phyloP scores from a whole-genome alignment of 1,284 basidiomycete species.

The Fomes fomentarius region DNA sequence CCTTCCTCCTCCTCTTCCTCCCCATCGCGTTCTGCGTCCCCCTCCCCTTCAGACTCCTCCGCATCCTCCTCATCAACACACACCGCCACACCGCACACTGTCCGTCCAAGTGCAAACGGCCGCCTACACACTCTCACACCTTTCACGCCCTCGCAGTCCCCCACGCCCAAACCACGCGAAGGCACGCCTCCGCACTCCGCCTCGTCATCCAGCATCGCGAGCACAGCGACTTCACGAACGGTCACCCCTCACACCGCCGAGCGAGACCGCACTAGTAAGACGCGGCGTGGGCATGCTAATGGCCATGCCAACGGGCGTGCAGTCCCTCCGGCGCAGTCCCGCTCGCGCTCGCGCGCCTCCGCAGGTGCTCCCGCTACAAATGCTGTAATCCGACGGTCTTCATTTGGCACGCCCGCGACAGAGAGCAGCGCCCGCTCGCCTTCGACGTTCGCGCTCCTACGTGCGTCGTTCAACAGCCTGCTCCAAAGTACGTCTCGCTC shows the following conservation, averaged over 20 bases:
- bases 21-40: conserved; percentile 41
- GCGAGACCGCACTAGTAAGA: conserved; percentile 10
- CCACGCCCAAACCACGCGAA: conserved; percentile 12
- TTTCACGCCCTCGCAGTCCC: conserved; percentile 25
- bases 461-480: conserved; percentile 27
- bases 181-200: conserved; percentile 18
- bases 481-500: conserved; percentile 31
- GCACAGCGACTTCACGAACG: conserved; percentile 33
- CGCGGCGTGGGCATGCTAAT: conserved; percentile 1
- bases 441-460: conserved; percentile 31
- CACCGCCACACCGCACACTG: conserved; percentile 37
- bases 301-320: conserved; percentile 6
- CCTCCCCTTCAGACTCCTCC: conserved; percentile 45
- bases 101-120: conserved; percentile 19
- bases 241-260: conserved; percentile 27
- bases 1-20: conserved; percentile 26
- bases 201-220: conserved; percentile 32
- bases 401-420: conserved; percentile 15
- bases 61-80: conserved; percentile 34
- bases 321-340: not conserved
- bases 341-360: conserved; percentile 13
- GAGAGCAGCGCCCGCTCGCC: conserved; percentile 20
- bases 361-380: conserved; percentile 7
- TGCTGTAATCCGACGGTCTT: conserved; percentile 21
- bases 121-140: conserved; percentile 14